phyloP scores from a whole-genome alignment of 225 moss, liverwort and hornwort species.

The Sphagnum contortum region DNA sequence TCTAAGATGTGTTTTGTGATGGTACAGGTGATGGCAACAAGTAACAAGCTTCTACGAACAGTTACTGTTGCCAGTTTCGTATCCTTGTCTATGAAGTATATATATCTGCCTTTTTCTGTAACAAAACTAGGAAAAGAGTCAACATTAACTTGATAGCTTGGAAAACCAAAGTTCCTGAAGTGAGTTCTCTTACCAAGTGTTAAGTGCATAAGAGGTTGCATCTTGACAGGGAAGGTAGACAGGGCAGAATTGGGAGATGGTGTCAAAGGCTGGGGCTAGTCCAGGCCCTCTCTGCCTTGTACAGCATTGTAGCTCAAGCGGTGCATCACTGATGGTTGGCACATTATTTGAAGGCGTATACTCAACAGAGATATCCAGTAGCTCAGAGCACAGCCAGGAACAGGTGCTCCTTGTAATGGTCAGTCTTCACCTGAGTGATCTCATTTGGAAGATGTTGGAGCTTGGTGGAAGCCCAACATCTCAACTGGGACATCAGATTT shows the following conservation, averaged over 20 bases:
- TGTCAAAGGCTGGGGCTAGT: slow-evolving; percentile 36
- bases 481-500: slow-evolving; percentile 35
- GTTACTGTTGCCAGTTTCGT: slow-evolving; percentile 53
- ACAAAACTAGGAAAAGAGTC: neutral
- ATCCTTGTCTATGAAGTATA: slow-evolving; percentile 19
- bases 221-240: slow-evolving; percentile 9
- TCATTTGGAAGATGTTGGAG: slow-evolving; percentile 66
- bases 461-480: slow-evolving; percentile 67
- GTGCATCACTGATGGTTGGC: slow-evolving; percentile 55
- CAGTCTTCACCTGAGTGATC: slow-evolving; percentile 64
- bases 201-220: neutral
- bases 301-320: slow-evolving; percentile 40
- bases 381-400: slow-evolving; percentile 51
- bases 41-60: slow-evolving; percentile 61
- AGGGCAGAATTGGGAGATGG: slow-evolving; percentile 31
- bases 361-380: slow-evolving; percentile 36
- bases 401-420: slow-evolving; percentile 61
- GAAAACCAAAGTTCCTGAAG: neutral
- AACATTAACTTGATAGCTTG: neutral
- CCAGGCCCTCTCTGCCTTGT: slow-evolving; percentile 66
- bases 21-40: slow-evolving; percentile 69
- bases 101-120: neutral
- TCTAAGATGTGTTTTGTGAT: neutral
- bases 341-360: slow-evolving; percentile 53
- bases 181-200: neutral